Base-by-base conservation (phyloP, 164 flowering plant species). In the Aristolochia californica region DNA sequence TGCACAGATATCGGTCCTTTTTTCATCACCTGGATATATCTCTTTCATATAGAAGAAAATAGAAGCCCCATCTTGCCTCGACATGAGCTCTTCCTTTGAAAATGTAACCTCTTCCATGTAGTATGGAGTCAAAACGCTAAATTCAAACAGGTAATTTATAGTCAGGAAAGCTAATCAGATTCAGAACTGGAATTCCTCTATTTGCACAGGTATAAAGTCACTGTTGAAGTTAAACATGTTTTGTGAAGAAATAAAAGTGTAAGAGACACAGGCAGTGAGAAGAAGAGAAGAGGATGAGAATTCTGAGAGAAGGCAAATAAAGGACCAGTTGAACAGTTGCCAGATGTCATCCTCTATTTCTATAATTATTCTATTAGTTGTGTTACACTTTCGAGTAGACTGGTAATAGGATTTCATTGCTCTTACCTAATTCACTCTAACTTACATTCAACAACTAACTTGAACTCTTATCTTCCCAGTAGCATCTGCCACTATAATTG, bases 61-160 rank as follows among this genome's bases (percentile, higher is more conserved):
- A 51, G 99, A 78, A 53, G 83, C 96, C 52, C 73, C 82, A 23
- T 77, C 80, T 64, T 83, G 73, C 72, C 76, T 81, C 23, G 84
- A 74, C 66, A 72, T 66, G 38, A 88, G 91, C 62, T 87, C 95
- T 48, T 78, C 65, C 60, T 62, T 30, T 47, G 98, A 88, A 68
- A 65, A 93, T 45, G 74, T 83, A 55, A 89, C 83, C 64, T 93
- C 98, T 72, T 93, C 98, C 78, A 58, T 63, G 70, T 66, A 85
- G 67, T 88, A 82, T 40, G 98, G 98, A 65, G 97, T 93, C 64
- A 93, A 54, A 66, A 89, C 85, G 71, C 99, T 89, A 80, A 34
- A 58, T 48, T 25, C 53, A 57, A 58, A 53, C 40, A 38, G 26
- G 50, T 48, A 21, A 15, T 16, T 38, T 24, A 22, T 50, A 26